Evolutionary conservation across 495 filamentous ascomycete genomes (phyloP).

Genomic region (Polyplosphaeria fusca): DNA sequence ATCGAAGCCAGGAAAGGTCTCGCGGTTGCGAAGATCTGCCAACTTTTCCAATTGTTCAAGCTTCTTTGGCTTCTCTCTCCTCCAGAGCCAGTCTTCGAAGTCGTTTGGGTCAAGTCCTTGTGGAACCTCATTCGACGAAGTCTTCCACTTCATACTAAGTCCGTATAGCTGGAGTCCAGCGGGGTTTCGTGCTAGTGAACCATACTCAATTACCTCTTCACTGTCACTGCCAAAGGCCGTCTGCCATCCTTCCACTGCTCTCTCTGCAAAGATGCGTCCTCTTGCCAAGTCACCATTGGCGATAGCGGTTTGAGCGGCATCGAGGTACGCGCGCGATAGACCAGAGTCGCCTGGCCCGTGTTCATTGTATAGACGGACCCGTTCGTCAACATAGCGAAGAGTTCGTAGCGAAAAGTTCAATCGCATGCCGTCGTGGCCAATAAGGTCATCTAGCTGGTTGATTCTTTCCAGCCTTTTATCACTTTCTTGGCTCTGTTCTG

Average conservation of each 20-base stretch:
- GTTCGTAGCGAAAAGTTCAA: slow-evolving; percentile 19
- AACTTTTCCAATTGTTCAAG: slow-evolving; percentile 24
- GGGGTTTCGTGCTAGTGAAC: slow-evolving; percentile 26
- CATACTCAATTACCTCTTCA: slow-evolving; percentile 17
- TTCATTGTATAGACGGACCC: slow-evolving; percentile 22
- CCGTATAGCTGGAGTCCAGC: slow-evolving; percentile 27
- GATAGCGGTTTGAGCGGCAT: slow-evolving; percentile 23
- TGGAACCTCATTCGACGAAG: slow-evolving; percentile 30
- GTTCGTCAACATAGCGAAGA: slow-evolving; percentile 25
- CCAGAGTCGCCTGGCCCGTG: slow-evolving; percentile 14
- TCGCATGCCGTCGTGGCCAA: slow-evolving; percentile 16
- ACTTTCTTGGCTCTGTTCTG: slow-evolving; percentile 18
- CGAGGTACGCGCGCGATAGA: slow-evolving; percentile 18
- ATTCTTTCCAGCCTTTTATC: slow-evolving; percentile 18
- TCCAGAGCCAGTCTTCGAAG: slow-evolving; percentile 41
- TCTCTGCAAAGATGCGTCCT: slow-evolving; percentile 24
- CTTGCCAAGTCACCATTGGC: slow-evolving; percentile 28
- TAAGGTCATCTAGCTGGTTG: slow-evolving; percentile 12
- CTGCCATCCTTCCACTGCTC: slow-evolving; percentile 26
- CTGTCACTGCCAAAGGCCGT: slow-evolving; percentile 27
- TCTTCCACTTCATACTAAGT: slow-evolving; percentile 36
- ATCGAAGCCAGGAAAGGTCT: slow-evolving; percentile 36
- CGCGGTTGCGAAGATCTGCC: slow-evolving; percentile 31
- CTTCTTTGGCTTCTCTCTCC: slow-evolving; percentile 23
- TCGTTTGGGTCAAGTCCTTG: slow-evolving; percentile 29